These are phyloP conservation scores for Botrytis squamosa DNA, from an alignment of 2,329 filamentous ascomycete species.

Conservation along the genomic window DNA sequence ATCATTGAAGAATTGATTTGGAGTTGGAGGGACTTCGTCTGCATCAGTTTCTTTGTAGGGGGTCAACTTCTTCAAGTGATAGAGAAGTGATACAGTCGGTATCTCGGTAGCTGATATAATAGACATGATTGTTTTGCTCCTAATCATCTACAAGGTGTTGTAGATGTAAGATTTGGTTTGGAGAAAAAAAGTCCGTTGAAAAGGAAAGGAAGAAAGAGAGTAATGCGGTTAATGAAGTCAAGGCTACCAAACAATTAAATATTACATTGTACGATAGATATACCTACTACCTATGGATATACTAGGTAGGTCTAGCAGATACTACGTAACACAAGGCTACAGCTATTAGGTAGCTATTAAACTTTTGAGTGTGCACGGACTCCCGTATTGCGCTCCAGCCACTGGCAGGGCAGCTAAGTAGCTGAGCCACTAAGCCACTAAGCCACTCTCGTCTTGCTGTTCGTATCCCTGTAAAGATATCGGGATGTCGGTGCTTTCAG, in stretches of 20 bases:
- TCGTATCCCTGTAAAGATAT: background rate
- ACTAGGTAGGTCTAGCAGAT: background rate
- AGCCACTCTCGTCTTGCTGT: background rate
- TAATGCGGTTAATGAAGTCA: background rate
- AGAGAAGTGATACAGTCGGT: slow-evolving; percentile 38
- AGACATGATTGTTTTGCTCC: slow-evolving; percentile 34
- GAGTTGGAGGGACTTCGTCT: slow-evolving; percentile 32
- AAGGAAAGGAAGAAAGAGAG: background rate
- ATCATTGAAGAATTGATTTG: slow-evolving; percentile 62
- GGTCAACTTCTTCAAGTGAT: slow-evolving; percentile 36
- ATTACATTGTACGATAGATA: background rate
- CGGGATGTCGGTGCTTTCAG: slow-evolving; percentile 7
- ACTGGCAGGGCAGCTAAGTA: background rate
- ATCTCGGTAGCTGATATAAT: slow-evolving; percentile 34
- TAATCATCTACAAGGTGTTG: slow-evolving; percentile 24
- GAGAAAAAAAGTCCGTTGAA: background rate
- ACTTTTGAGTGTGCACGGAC: background rate
- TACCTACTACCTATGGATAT: background rate
- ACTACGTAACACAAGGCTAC: background rate
- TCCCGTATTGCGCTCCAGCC: background rate
- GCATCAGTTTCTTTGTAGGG: slow-evolving; percentile 31
- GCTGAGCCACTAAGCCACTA: background rate
- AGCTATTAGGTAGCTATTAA: background rate
- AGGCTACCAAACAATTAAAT: slow-evolving; percentile 4
- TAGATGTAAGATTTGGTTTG: background rate